Percentiles rank a stretch among this genome's conserved stretches.
Evolutionary conservation across 768 basidiomycete species (phyloP).

Genomic region (Collybiopsis confluens): DNA sequence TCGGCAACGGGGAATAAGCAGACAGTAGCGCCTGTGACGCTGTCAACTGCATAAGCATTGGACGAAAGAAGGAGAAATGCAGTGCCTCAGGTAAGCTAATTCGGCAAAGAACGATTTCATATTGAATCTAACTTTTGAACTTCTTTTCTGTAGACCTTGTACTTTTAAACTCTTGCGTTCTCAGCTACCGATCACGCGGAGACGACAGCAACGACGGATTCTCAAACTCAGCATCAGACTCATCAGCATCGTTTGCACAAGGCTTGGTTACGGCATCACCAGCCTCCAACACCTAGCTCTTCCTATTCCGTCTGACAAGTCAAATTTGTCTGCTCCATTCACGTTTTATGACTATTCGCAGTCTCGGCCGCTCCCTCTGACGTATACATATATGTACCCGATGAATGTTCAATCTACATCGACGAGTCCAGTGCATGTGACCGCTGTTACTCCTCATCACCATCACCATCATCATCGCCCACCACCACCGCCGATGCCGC

Average conservation of each 20-base stretch:
- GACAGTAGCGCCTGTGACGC: slow-evolving; percentile 49
- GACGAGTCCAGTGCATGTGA: slow-evolving; percentile 42
- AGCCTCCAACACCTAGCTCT: slow-evolving; percentile 35
- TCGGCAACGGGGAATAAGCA: slow-evolving; percentile 7
- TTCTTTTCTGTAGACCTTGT: slow-evolving; percentile 46
- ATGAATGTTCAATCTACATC: no score
- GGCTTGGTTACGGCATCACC: slow-evolving; percentile 56
- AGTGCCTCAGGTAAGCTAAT: slow-evolving; percentile 61
- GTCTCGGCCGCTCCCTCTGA: no score
- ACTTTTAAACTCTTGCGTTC: slow-evolving; percentile 75
- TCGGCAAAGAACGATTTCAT: slow-evolving; percentile 9
- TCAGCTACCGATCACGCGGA: slow-evolving; percentile 56
- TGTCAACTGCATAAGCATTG: no score
- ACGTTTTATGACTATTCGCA: no score
- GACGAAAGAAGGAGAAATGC: slow-evolving; percentile 38
- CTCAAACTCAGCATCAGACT: no score
- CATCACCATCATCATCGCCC: no score
- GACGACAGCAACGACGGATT: no score
- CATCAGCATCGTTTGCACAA: slow-evolving; percentile 52
- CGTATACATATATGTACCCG: no score
- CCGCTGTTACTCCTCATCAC: slow-evolving; percentile 28
- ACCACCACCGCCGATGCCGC: no score
- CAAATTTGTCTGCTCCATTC: slow-evolving; percentile 27
- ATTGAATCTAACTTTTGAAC: not conserved
- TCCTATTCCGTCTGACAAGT: no score